Evolutionary conservation across 2,329 filamentous ascomycete genomes (phyloP).

Genomic region (Didymellaceae sp.): DNA sequence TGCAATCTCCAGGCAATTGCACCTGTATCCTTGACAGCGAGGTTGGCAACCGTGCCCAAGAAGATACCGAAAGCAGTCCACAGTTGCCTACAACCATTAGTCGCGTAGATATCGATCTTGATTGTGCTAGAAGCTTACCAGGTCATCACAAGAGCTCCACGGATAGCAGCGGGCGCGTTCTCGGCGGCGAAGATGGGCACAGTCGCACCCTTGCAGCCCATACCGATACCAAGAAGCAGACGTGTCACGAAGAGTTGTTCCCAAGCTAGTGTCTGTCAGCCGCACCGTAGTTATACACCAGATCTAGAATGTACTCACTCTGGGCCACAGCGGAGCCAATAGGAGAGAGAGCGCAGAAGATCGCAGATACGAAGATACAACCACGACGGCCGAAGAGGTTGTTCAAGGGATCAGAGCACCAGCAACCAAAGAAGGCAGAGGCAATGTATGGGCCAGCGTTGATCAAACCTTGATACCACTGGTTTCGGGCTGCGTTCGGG

Average conservation of each 20-base stretch:
- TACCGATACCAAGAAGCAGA: conserved; percentile 50
- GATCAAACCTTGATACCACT: conserved; percentile 33
- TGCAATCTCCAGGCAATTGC: conserved; percentile 47
- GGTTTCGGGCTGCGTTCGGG: conserved; percentile 23
- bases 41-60: conserved; percentile 57
- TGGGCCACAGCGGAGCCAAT: conserved; percentile 26
- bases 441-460: conserved; percentile 31
- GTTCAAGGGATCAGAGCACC: conserved; percentile 32
- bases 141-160: neutral
- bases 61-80: conserved; percentile 50
- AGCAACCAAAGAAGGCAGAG: conserved; percentile 21
- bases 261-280: conserved; percentile 32
- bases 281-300: conserved; percentile 7
- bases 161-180: conserved; percentile 28
- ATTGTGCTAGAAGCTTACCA: too few species aligned
- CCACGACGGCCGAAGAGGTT: conserved; percentile 31
- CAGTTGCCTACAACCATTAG: too few species aligned
- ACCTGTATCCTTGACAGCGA: conserved; percentile 53
- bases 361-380: conserved; percentile 29
- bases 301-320: conserved; percentile 19
- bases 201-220: conserved; percentile 55
- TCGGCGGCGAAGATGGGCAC: conserved; percentile 57
- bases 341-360: conserved; percentile 27
- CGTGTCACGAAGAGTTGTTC: conserved; percentile 51
- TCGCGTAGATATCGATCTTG: too few species aligned